Conservation (phyloP, 768 basidiomycete species). For the Rhizopogon roseolus region DNA sequence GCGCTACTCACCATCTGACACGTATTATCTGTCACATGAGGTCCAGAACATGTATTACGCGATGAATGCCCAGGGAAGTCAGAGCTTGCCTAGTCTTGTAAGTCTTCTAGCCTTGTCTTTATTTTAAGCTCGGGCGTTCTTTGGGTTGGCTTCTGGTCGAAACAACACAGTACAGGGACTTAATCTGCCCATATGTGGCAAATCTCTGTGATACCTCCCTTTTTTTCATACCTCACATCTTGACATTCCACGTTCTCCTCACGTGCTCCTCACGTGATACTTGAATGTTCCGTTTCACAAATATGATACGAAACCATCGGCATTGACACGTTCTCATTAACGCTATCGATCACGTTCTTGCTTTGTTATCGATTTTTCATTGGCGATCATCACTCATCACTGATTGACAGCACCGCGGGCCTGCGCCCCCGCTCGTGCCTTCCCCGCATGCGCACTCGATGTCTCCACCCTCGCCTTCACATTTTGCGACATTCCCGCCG, state of each 20-base stretch:
- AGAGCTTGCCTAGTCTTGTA: slow-evolving; percentile 20
- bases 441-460: slow-evolving; percentile 7
- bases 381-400: not conserved
- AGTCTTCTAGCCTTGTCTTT: slow-evolving; percentile 6
- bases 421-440: not conserved
- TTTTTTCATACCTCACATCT: not conserved
- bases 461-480: slow-evolving; percentile 14
- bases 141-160: not conserved
- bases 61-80: slow-evolving; percentile 7
- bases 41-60: slow-evolving; percentile 6
- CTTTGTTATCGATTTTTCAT: not conserved
- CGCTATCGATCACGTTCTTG: not conserved
- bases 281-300: not conserved
- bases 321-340: not conserved
- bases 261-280: not conserved
- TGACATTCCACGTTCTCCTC: not conserved
- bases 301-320: not conserved
- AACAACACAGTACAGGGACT: not conserved
- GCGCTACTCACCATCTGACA: not conserved
- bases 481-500: slow-evolving; percentile 9
- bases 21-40: not conserved
- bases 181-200: not conserved
- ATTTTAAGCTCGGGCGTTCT: not conserved
- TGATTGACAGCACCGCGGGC: slow-evolving; percentile 9
- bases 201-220: not conserved